Base-by-base conservation (phyloP, 1,139 yeast species). In the Blastobotrys petasosporus region DNA sequence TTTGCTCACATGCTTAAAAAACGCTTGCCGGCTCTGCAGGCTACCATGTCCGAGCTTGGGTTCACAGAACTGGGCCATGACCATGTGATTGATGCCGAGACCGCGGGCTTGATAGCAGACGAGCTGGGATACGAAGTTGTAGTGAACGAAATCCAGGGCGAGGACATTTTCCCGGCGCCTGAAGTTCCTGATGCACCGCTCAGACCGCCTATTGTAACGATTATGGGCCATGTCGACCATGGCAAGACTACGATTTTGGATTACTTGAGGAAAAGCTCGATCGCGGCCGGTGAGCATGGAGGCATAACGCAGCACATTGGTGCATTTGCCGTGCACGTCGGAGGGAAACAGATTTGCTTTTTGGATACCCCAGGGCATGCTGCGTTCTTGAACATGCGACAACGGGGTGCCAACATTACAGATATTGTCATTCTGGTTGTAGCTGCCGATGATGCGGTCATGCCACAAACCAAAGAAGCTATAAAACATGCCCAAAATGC, bases 221-320 rank as follows among this genome's bases (percentile, higher is more conserved):
- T 92, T 44, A 92, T 92, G 97, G 99, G 99, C 4, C 99, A 92
- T 65, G 98, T 92, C 36, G 99, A 92, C 64, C 99, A 92, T 62
- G 99, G 99, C 1, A 92, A 92, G 62, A 92, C 99, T 1, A 90
- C 98, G 0, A 83, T 92, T 53, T 73, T 92, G 49, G 98, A 94
- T 62, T 77, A 80, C 56, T 69, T 94, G 56, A 74, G 97, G 41
- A 87, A 86, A 55, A 82, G 95, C 0, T 78, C 88, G 0, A 79
- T 92, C 7, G 97, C 84, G 0, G 79, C 79, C 29, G 77, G 80
- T 37, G 99, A 92, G 60, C 86, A 82, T 63, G 99, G 99, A 42
- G 98, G 99, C 17, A 92, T 92, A 44, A 92, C 99, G 0, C 99
- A 92, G 63, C 97, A 90, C 62, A 92, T 92, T 51, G 98, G 98